A percentile compares a stretch with the other conserved stretches of the same genome.
Conservation (phyloP, 306 rosid species). For the Prunus mume region DNA sequence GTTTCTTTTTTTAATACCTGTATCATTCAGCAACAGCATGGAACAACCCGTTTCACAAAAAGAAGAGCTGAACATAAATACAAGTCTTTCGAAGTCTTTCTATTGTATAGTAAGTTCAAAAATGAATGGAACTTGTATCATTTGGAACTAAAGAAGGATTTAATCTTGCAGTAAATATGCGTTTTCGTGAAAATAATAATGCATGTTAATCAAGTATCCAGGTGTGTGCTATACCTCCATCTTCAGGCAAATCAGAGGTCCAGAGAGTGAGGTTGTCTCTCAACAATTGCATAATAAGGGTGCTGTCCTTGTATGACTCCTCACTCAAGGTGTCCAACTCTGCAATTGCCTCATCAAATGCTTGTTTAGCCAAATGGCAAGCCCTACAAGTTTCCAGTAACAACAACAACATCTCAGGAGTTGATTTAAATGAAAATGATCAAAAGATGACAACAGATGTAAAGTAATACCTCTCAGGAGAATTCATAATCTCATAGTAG, state of each 20-base stretch:
- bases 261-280: conserved; percentile 99
- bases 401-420: conserved; percentile 21
- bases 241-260: conserved; percentile 99
- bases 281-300: conserved; percentile 95
- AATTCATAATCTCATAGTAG: conserved; percentile 95
- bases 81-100: not conserved
- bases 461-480: conserved; percentile 78
- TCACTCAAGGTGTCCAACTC: conserved; percentile 98
- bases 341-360: conserved; percentile 97
- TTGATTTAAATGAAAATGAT: conserved; percentile 8
- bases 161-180: not conserved
- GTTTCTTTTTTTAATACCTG: not conserved
- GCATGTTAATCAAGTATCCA: not conserved
- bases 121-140: not conserved
- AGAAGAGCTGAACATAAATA: not conserved
- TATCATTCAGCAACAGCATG: not conserved
- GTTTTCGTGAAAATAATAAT: not conserved
- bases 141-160: not conserved
- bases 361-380: conserved; percentile 98
- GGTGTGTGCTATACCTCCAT: conserved; percentile 67
- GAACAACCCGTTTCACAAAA: not conserved
- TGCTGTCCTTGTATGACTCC: conserved; percentile 98
- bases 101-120: not conserved
- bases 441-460: conserved; percentile 1
- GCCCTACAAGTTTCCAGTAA: conserved; percentile 61